A percentile compares a stretch with the other conserved stretches of the same genome.
These are phyloP conservation scores for Phyllachora maydis DNA, from an alignment of 2,329 filamentous ascomycete species.

Conservation along the genomic window DNA sequence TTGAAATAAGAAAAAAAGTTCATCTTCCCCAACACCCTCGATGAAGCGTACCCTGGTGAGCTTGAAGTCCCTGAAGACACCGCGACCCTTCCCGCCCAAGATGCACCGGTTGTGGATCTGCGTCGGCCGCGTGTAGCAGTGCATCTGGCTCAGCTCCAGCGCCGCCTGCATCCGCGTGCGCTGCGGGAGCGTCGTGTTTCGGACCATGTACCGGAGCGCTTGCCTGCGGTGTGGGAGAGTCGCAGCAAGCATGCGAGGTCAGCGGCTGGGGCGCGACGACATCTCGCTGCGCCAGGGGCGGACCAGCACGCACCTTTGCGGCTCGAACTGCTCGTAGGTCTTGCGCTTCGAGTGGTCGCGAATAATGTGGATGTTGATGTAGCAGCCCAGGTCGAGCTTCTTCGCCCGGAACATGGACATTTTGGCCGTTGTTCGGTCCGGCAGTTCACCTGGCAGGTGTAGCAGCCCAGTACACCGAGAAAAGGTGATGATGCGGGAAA, in stretches of 20 bases:
- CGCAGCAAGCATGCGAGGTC: neutral
- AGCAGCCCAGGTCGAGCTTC: conserved; percentile 75
- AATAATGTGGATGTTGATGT: conserved; percentile 68
- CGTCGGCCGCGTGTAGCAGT: conserved; percentile 80
- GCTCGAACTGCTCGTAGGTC: conserved; percentile 70
- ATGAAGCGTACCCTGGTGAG: conserved; percentile 59
- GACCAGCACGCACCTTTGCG: conserved; percentile 63
- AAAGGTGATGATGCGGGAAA: no score
- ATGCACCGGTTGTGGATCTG: conserved; percentile 92
- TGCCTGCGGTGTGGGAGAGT: conserved; percentile 34
- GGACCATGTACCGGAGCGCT: conserved; percentile 81
- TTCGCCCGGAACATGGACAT: conserved; percentile 82
- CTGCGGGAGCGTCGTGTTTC: conserved; percentile 69
- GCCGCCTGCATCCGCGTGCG: conserved; percentile 80
- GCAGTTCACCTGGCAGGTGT: no score
- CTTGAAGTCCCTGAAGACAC: conserved; percentile 86
- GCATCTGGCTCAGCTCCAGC: conserved; percentile 85
- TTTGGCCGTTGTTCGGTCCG: conserved; percentile 16
- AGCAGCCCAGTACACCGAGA: no score
- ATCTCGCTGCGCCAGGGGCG: neutral
- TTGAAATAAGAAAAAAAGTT: neutral
- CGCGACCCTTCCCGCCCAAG: conserved; percentile 71
- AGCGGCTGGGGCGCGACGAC: neutral
- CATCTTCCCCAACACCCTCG: neutral
- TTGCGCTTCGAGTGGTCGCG: conserved; percentile 95